Evolutionary conservation across 2,329 filamentous ascomycete species (phyloP), one percentile per base, ranked within the genome.

Genomic region (Monilinia fructicola): DNA sequence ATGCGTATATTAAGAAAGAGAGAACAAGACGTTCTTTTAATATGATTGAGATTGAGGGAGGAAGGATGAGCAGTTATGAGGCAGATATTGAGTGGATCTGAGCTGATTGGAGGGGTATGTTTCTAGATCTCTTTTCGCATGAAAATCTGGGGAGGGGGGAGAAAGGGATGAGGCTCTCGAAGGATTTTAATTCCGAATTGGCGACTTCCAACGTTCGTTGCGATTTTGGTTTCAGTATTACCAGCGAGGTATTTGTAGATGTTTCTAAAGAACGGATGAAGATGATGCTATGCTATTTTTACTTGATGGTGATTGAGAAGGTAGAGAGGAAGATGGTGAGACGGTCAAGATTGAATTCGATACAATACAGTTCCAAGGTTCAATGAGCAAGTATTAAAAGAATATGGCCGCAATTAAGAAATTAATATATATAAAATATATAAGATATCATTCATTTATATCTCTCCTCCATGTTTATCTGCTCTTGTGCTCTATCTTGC

Each of bases 31-130:
- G 55, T 40, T 60, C 23, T 60, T 16, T 54, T 48, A 55, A 63
- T 53, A 67, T 38, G 59, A 14, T 40, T 28, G 23, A 54, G 59
- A 14, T 48, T 28, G 23, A 54, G 44, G 46, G n/a, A 67, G 18
- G 61, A 54, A 55, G 44, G 44, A 40, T 69, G 70, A 71, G 71
- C 64, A 64, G 50, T 55, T 70, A 71, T 70, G 67, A 72, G 70
- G 58, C 54, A 63, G 68, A 68, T 69, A 62, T 50, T 23, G 31
- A 69, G 56, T 59, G 55, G 46, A 65, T 65, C 46, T 54, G 54
- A 53, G 44, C 35, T 38, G 18, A 18, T 65, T 65, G 38, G 64
- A 54, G 46, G 62, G 40, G 58, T 65, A 28, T 55, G 62, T 48
- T 58, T 64, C 62, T 64, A 65, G 53, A 50, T 65, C 28, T 44